These are phyloP conservation scores for Aspergillus mulundensis DNA, from an alignment of 495 filamentous ascomycete genomes.

Conservation along the genomic window DNA sequence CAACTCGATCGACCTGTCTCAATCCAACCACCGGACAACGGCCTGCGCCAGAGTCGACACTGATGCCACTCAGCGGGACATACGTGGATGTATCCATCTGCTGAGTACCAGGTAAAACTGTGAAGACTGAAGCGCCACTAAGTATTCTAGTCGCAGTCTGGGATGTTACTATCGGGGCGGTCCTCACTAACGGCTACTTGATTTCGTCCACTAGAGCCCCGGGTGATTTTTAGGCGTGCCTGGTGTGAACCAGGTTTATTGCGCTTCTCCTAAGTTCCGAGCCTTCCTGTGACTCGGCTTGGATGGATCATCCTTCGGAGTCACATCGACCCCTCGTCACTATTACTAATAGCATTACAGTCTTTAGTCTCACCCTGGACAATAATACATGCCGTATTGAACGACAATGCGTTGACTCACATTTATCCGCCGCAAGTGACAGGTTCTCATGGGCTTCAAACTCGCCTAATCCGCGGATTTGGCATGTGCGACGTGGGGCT, in stretches of 20 bases:
- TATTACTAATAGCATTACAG: slow-evolving; percentile 3
- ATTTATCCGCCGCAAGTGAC: too few relatives aligned
- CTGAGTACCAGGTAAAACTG: neutral
- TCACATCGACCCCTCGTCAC: neutral
- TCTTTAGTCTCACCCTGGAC: neutral
- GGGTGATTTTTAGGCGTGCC: neutral
- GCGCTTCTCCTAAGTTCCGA: neutral
- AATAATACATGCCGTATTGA: slow-evolving; percentile 1
- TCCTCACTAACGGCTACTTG: slow-evolving; percentile 10
- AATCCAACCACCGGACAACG: neutral
- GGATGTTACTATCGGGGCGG: slow-evolving; percentile 15
- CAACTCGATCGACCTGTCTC: slow-evolving; percentile 10
- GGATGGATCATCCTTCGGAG: slow-evolving; percentile 2
- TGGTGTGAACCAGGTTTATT: slow-evolving; percentile 8
- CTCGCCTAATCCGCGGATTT: neutral
- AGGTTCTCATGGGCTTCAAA: too few relatives aligned
- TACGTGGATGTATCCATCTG: neutral
- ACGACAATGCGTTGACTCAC: neutral
- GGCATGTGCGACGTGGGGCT: slow-evolving; percentile 7
- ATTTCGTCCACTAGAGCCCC: neutral
- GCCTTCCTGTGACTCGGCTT: slow-evolving; percentile 4
- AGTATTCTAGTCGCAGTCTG: slow-evolving; percentile 7
- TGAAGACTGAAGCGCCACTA: slow-evolving; percentile 11
- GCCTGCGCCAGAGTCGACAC: neutral
- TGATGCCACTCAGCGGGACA: neutral